A percentile compares a stretch with the other conserved stretches of the same genome.
Conservation (phyloP, 768 basidiomycete genomes). For the Lepiota venenata region DNA sequence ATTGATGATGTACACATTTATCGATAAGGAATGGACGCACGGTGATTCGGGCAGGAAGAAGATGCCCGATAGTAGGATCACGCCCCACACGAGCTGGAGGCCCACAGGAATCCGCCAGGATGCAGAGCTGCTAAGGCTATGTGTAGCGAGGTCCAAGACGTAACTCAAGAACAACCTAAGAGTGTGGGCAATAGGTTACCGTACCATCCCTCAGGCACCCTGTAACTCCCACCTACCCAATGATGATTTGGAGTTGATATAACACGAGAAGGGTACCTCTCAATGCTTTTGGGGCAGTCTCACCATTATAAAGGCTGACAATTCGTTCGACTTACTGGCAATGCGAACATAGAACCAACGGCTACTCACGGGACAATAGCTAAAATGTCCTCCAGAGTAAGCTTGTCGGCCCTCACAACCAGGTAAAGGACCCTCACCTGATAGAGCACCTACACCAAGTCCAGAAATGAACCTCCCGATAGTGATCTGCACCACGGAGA, state of each 20-base stretch:
- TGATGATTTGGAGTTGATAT: conserved; percentile 76
- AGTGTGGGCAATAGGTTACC: neutral
- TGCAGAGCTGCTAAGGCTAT: conserved; percentile 49
- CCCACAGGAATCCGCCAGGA: conserved; percentile 79
- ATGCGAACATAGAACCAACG: neutral
- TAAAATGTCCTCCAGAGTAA: neutral
- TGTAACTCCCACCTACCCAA: conserved; percentile 42
- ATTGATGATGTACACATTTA: too few relatives aligned
- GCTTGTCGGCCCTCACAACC: neutral
- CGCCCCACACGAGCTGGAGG: conserved; percentile 67
- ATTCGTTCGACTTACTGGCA: conserved; percentile 16
- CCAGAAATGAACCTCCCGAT: conserved; percentile 76
- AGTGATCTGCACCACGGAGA: conserved; percentile 61
- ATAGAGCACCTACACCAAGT: conserved; percentile 73
- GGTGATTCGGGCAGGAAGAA: conserved; percentile 80
- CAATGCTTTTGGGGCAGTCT: conserved; percentile 72
- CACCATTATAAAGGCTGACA: conserved; percentile 62
- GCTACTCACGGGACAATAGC: neutral
- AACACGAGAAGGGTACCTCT: conserved; percentile 69
- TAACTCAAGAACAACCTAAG: conserved; percentile 70
- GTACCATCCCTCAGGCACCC: neutral
- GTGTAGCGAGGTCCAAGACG: conserved; percentile 65
- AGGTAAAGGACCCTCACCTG: conserved; percentile 36
- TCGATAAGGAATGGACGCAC: conserved; percentile 32
- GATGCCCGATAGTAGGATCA: conserved; percentile 63